Evolutionary conservation across 345 rosid genomes (phyloP).

Genomic region (Lepidium sativum): DNA sequence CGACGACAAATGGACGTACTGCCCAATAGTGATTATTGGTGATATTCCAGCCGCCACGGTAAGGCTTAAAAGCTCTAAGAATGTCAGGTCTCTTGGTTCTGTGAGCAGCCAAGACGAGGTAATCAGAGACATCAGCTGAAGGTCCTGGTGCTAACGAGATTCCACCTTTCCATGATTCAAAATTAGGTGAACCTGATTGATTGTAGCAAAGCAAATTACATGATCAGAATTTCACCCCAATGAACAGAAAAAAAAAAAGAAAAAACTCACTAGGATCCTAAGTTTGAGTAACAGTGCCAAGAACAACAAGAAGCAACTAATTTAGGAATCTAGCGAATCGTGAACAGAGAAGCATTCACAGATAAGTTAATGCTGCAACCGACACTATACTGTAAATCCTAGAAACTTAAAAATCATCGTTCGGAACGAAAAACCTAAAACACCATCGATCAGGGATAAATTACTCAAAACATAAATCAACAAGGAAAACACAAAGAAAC

Average conservation of each 20-base stretch:
- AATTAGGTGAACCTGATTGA: slow-evolving; percentile 38
- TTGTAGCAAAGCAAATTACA: not conserved
- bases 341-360: not conserved
- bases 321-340: not conserved
- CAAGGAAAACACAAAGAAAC: not conserved
- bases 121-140: slow-evolving; percentile 24
- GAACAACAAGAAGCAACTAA: not conserved
- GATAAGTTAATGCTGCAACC: not conserved
- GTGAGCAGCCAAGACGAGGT: slow-evolving; percentile 60
- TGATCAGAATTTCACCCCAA: not conserved
- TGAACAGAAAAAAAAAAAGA: not conserved
- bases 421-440: not conserved
- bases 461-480: not conserved
- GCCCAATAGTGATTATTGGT: slow-evolving; percentile 92
- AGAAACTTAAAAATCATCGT: not conserved
- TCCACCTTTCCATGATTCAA: slow-evolving; percentile 56
- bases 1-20: slow-evolving; percentile 35
- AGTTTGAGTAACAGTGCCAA: not conserved
- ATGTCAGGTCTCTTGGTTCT: slow-evolving; percentile 89
- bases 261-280: not conserved
- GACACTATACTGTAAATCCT: not conserved
- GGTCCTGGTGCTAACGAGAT: slow-evolving; percentile 58
- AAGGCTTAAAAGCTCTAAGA: slow-evolving; percentile 54
- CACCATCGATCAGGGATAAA: not conserved
- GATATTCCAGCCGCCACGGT: slow-evolving; percentile 81